A percentile compares a stretch with the other conserved stretches of the same genome.
phyloP scores from a whole-genome alignment of 495 filamentous ascomycete species.

The Penicillium silybi region DNA sequence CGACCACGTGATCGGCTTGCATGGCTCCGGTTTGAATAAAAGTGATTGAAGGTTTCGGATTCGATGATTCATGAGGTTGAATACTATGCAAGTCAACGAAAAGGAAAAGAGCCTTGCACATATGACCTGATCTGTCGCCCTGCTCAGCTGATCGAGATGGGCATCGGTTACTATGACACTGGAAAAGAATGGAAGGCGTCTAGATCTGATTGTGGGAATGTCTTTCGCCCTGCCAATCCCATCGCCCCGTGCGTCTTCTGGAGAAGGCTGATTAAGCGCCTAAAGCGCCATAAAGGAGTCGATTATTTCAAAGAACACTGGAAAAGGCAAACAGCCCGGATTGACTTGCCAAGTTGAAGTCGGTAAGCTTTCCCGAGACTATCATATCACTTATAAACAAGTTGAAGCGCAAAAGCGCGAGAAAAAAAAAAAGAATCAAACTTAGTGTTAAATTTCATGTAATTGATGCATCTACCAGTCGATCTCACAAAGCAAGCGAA shows the following conservation, averaged over 20 bases:
- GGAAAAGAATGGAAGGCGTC: neutral
- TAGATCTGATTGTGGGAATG: neutral
- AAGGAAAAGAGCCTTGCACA: neutral
- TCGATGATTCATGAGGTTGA: neutral
- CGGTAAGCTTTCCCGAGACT: neutral
- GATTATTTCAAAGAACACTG: neutral
- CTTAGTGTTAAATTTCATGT: too few relatives aligned
- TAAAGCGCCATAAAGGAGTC: conserved; percentile 3
- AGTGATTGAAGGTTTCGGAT: neutral
- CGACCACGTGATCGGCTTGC: conserved; percentile 6
- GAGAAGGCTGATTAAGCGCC: conserved; percentile 4
- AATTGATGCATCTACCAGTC: too few relatives aligned
- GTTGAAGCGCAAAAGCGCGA: neutral
- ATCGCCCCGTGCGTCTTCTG: too few relatives aligned
- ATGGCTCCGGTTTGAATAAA: neutral
- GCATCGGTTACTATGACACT: neutral
- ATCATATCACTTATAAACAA: neutral
- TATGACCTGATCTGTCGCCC: neutral
- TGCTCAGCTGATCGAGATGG: neutral
- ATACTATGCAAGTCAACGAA: neutral
- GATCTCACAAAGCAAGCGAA: too few relatives aligned
- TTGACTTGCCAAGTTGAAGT: neutral
- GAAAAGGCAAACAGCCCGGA: conserved; percentile 4
- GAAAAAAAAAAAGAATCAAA: too few relatives aligned
- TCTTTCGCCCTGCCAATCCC: neutral